These are phyloP conservation scores for Calocybe cyanea DNA, from an alignment of 768 basidiomycete genomes.

Conservation along the genomic window DNA sequence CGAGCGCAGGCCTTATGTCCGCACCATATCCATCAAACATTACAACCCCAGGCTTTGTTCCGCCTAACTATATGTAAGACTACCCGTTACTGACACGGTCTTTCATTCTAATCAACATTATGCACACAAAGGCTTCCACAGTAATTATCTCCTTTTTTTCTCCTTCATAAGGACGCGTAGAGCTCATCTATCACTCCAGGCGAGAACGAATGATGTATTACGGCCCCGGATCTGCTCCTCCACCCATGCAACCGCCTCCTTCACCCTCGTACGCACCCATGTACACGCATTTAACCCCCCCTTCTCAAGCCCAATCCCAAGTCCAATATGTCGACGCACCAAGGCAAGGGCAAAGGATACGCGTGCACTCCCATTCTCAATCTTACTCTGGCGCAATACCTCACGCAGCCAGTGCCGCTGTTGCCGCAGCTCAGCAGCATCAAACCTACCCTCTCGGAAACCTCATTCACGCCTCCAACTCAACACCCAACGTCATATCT, in stretches of 20 bases:
- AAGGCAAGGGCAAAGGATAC: not conserved
- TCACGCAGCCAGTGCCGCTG: slow-evolving; percentile 9
- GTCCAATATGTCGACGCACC: too few species aligned
- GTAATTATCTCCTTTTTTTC: slow-evolving; percentile 9
- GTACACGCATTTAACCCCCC: slow-evolving; percentile 5
- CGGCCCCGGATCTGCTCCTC: slow-evolving; percentile 6
- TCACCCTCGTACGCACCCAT: slow-evolving; percentile 12
- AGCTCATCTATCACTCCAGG: slow-evolving; percentile 2
- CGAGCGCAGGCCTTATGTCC: slow-evolving; percentile 9
- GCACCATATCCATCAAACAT: slow-evolving; percentile 11
- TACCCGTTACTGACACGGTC: not conserved
- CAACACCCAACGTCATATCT: too few species aligned
- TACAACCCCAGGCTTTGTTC: slow-evolving; percentile 5
- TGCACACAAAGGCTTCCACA: slow-evolving; percentile 9
- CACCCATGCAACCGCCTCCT: slow-evolving; percentile 6
- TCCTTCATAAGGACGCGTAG: not conserved
- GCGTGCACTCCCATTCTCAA: slow-evolving; percentile 14
- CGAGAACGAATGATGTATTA: slow-evolving; percentile 17
- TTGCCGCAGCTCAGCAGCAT: not conserved
- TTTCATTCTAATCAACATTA: slow-evolving; percentile 1
- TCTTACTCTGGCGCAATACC: slow-evolving; percentile 12
- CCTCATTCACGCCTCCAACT: too few species aligned
- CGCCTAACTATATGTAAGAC: slow-evolving; percentile 18
- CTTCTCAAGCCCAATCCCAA: slow-evolving; percentile 4
- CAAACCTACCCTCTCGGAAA: too few species aligned